Conservation (phyloP, 345 rosid genomes). For the Capsella bursapastoris region DNA sequence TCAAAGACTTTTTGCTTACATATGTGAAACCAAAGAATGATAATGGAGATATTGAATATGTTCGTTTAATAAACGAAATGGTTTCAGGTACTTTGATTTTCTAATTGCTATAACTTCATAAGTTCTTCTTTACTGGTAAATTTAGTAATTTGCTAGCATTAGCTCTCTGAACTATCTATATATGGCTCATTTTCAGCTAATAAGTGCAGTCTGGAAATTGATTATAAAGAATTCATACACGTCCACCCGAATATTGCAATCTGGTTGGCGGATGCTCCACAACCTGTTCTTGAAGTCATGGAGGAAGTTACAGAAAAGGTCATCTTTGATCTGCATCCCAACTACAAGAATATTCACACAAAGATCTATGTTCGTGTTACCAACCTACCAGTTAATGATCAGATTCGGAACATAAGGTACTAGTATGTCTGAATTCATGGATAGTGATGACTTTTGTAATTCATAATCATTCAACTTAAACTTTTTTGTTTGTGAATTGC, state of each 20-base stretch:
- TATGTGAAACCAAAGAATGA: constrained; percentile 74
- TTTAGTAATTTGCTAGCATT: neutral
- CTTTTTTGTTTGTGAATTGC: constrained; percentile 18
- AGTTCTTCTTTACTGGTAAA: neutral
- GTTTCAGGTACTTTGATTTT: constrained; percentile 68
- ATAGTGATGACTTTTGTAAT: neutral
- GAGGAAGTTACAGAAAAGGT: constrained; percentile 83
- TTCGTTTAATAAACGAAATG: constrained; percentile 85
- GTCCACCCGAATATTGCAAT: constrained; percentile 95
- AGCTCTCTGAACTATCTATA: neutral
- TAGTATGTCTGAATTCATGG: constrained; percentile 2
- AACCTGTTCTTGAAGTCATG: constrained; percentile 96
- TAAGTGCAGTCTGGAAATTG: constrained; percentile 89
- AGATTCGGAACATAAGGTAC: constrained; percentile 91
- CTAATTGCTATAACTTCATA: neutral
- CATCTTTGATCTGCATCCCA: constrained; percentile 86
- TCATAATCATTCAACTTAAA: constrained; percentile 6
- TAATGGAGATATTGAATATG: constrained; percentile 70
- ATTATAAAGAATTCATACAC: constrained; percentile 85
- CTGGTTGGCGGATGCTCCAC: constrained; percentile 99
- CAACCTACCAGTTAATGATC: constrained; percentile 93
- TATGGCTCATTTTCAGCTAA: constrained; percentile 62
- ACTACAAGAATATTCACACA: constrained; percentile 82
- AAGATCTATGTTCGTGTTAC: constrained; percentile 87
- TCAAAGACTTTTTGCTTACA: constrained; percentile 81